Conservation (phyloP, 1,284 basidiomycete genomes). For the Cerrena zonata region DNA sequence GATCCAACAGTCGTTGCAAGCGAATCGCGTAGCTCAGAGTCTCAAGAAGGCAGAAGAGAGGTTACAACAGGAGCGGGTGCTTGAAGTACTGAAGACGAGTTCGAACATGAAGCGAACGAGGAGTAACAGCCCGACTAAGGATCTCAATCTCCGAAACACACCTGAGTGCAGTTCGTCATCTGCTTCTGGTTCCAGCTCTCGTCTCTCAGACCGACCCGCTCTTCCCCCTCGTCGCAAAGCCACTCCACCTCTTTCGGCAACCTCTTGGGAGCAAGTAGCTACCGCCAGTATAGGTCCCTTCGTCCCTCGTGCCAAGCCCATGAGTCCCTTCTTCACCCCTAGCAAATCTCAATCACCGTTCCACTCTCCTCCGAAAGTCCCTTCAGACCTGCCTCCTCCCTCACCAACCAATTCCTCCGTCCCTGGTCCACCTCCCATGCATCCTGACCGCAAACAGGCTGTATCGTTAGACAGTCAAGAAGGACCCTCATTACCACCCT, state of each 20-base stretch:
- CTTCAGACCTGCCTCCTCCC: slow-evolving; percentile 23
- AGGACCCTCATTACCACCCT: slow-evolving; percentile 15
- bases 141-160: slow-evolving; percentile 16
- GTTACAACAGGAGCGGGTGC: slow-evolving; percentile 62
- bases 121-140: slow-evolving; percentile 28
- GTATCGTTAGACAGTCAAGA: slow-evolving; percentile 12
- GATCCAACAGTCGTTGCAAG: slow-evolving; percentile 66
- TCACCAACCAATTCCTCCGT: slow-evolving; percentile 7
- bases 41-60: slow-evolving; percentile 62
- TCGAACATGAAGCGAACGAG: slow-evolving; percentile 19
- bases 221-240: slow-evolving; percentile 30
- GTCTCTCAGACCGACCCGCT: slow-evolving; percentile 13
- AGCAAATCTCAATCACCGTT: slow-evolving; percentile 7
- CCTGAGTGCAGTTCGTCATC: slow-evolving; percentile 12
- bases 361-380: slow-evolving; percentile 18
- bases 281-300: slow-evolving; percentile 28
- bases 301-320: slow-evolving; percentile 4
- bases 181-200: slow-evolving; percentile 4
- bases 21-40: slow-evolving; percentile 60
- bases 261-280: slow-evolving; percentile 39
- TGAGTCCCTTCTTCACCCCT: not conserved
- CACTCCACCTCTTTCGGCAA: slow-evolving; percentile 29
- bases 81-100: slow-evolving; percentile 56
- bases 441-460: slow-evolving; percentile 48
- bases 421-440: slow-evolving; percentile 43